Conservation (phyloP, 768 basidiomycete genomes). For the Candolleomyces efflorescens region DNA sequence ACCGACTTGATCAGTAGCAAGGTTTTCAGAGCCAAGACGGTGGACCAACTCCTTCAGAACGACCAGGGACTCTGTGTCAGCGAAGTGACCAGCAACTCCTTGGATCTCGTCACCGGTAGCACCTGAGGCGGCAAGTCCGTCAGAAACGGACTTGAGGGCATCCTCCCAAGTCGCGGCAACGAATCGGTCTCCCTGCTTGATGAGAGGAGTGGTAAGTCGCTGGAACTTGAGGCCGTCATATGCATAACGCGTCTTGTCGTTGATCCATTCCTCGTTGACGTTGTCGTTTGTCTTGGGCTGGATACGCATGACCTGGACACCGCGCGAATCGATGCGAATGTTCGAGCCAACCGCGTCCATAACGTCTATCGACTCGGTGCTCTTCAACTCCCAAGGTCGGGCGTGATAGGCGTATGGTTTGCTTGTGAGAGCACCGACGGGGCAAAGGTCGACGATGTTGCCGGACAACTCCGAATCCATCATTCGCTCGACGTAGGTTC, state of each 20-base stretch:
- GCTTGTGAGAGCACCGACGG: conserved; percentile 96
- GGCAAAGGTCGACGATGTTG: conserved; percentile 95
- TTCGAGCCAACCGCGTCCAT: conserved; percentile 95
- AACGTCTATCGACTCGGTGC: conserved; percentile 94
- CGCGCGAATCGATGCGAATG: conserved; percentile 93
- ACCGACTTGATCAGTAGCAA: conserved; percentile 68
- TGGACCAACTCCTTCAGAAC: conserved; percentile 93
- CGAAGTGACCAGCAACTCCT: conserved; percentile 87
- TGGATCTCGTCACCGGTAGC: conserved; percentile 92
- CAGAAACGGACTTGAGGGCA: conserved; percentile 69
- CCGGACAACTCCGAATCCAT: conserved; percentile 98
- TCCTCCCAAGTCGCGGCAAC: conserved; percentile 89
- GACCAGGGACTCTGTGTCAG: conserved; percentile 91
- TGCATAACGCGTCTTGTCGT: conserved; percentile 96
- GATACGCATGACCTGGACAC: conserved; percentile 95
- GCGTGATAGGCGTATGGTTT: conserved; percentile 99
- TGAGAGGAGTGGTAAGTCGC: conserved; percentile 85
- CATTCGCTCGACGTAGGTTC: conserved; percentile 96
- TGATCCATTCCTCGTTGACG: conserved; percentile 99
- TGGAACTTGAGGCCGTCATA: conserved; percentile 96
- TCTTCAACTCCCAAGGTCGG: conserved; percentile 97
- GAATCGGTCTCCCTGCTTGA: conserved; percentile 92
- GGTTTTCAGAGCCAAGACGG: conserved; percentile 92
- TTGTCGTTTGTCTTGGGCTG: conserved; percentile 97
- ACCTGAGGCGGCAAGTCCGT: conserved; percentile 76